phyloP scores from a whole-genome alignment of 805 yeast species.

The Wickerhamomyces bovis region DNA sequence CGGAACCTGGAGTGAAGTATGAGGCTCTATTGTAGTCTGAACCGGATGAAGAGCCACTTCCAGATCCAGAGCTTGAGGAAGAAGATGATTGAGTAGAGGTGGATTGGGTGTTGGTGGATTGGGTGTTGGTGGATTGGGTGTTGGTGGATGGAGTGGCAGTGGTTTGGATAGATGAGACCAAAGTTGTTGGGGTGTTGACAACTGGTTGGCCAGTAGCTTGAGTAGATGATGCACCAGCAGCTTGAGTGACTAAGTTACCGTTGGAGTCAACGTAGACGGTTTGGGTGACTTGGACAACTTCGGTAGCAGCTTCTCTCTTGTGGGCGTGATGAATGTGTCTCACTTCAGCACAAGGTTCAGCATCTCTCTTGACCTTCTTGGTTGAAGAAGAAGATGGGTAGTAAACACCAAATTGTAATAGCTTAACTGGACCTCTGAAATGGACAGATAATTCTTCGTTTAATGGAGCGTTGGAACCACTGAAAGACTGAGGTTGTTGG shows the following conservation, averaged over 20 bases:
- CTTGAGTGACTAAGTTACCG: conserved; percentile 34
- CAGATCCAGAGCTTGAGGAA: conserved; percentile 26
- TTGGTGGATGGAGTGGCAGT: conserved; percentile 8
- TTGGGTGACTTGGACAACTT: conserved; percentile 67
- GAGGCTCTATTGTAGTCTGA: conserved; percentile 69
- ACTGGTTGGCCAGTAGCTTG: conserved; percentile 22
- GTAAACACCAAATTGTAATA: conserved; percentile 86
- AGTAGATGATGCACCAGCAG: conserved; percentile 16
- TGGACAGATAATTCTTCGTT: conserved; percentile 85
- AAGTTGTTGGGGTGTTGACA: conserved; percentile 25
- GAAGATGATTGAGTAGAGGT: conserved; percentile 27
- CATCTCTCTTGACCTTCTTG: conserved; percentile 38
- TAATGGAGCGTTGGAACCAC: conserved; percentile 72
- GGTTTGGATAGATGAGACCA: conserved; percentile 18
- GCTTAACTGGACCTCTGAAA: conserved; percentile 82
- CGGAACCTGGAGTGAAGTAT: conserved; percentile 67
- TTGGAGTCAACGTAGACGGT: conserved; percentile 63
- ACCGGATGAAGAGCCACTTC: conserved; percentile 33
- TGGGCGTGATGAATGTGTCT: conserved; percentile 42
- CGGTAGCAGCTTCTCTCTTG: conserved; percentile 57
- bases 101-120: conserved; percentile 17
- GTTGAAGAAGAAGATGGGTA: conserved; percentile 46
- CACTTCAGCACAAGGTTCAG: conserved; percentile 25
- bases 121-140: conserved; percentile 9
- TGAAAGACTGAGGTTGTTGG: conserved; percentile 48